Conservation (phyloP, 352 stramenopile genomes). For the Blastocystis sp. region DNA sequence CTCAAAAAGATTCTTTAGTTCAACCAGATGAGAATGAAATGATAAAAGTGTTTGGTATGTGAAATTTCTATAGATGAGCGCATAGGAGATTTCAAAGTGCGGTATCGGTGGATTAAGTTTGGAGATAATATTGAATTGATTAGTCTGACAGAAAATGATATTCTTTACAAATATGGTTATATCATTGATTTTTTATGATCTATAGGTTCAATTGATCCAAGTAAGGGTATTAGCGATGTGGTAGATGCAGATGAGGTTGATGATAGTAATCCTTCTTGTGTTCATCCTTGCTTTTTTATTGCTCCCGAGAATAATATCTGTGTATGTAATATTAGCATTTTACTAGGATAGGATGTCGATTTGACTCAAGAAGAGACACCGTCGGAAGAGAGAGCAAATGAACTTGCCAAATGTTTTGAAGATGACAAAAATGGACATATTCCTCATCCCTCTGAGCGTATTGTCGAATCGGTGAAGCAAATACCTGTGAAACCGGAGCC, state of each 20-base stretch:
- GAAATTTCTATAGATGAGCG: too few species aligned
- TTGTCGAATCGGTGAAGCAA: too few species aligned
- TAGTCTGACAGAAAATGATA: constrained; percentile 29
- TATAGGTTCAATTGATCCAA: constrained; percentile 47
- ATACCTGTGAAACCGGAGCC: too few species aligned
- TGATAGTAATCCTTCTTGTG: not conserved
- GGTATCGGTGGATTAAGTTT: constrained; percentile 51
- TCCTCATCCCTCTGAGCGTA: too few species aligned
- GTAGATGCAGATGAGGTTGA: constrained; percentile 6
- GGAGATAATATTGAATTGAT: constrained; percentile 39
- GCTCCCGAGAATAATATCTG: constrained; percentile 47
- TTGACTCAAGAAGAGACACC: too few species aligned
- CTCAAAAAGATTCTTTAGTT: not conserved
- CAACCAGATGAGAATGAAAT: constrained; percentile 14
- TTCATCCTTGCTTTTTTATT: constrained; percentile 18
- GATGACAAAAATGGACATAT: too few species aligned
- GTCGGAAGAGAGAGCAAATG: too few species aligned
- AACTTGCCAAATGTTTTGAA: too few species aligned
- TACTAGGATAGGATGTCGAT: too few species aligned
- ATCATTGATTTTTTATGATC: not conserved
- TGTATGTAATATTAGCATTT: not conserved
- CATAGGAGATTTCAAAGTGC: constrained; percentile 26
- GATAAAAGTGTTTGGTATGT: constrained; percentile 4
- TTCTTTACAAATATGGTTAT: constrained; percentile 41
- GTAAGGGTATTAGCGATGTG: constrained; percentile 33